These are phyloP conservation scores for Saccharomyces hybrid DNA, from an alignment of 1,139 yeast genomes.

Conservation along the genomic window DNA sequence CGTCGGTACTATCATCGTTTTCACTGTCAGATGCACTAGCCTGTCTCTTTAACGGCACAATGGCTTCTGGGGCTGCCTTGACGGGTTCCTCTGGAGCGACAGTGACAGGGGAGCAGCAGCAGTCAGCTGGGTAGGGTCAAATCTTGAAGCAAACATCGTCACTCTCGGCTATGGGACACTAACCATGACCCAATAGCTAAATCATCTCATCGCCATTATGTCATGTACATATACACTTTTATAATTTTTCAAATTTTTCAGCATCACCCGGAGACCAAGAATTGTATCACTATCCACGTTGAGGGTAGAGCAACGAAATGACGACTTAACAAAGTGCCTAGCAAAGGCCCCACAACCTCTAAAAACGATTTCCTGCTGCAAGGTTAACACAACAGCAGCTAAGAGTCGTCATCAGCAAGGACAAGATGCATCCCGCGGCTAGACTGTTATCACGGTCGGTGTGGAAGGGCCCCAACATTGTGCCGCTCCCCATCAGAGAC, in stretches of 20 bases:
- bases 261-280: not conserved
- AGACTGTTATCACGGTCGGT: slow-evolving; percentile 28
- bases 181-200: not conserved
- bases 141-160: slow-evolving; percentile 56
- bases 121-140: slow-evolving; percentile 42
- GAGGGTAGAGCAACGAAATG: not conserved
- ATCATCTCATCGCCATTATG: not conserved
- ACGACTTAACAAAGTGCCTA: not conserved
- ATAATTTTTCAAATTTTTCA: not conserved
- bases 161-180: not conserved
- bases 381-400: not conserved
- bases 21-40: slow-evolving; percentile 7
- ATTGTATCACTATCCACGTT: not conserved
- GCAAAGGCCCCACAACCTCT: not conserved
- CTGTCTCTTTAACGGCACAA: slow-evolving; percentile 5
- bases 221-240: not conserved
- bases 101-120: not conserved
- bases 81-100: not conserved
- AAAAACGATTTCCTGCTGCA: not conserved
- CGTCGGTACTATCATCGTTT: slow-evolving; percentile 14
- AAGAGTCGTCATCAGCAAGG: not conserved
- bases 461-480: slow-evolving; percentile 75
- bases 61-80: slow-evolving; percentile 4
- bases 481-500: slow-evolving; percentile 82
- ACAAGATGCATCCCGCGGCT: slow-evolving; percentile 16